Base-by-base conservation (phyloP, 768 basidiomycete genomes). In the Coprinopsis sp. region DNA sequence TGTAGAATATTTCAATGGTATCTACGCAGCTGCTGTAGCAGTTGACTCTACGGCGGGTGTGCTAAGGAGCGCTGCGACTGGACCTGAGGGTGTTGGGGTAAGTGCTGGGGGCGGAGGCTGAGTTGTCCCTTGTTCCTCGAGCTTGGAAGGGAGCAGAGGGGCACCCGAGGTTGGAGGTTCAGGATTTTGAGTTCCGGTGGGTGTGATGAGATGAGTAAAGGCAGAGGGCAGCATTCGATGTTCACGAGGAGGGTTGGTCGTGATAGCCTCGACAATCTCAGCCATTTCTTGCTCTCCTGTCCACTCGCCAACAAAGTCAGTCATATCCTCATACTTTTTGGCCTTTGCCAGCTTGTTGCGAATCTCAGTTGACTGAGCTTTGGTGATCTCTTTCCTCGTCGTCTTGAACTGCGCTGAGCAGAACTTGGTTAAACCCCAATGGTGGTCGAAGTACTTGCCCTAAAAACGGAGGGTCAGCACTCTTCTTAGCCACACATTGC, bases 391-490 rank as follows among this genome's bases (percentile, higher is more conserved):
- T 1, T 76, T 64, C 31, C 82, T 78, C 2, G 73, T 62, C 2
- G 81, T 82, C 57, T 85, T 87, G 75, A 94, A 91, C 60, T 92
- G 89, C 12, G 74, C 73, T 22, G 88, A 67, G 54, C 92, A 90
- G 65, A 91, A 94, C 60, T 94, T 95, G 21, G 93, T 93, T 44
- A 87, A 78, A 13, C 82, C 71, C 79, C 82, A 94, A 58, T 87
- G 76, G 57, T 93, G 86, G 49, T 81, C 75, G 7, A 92, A 68
- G 58, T 91, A 90, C 63, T 78, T 75, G 21, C 78, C 73, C 90
- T 90, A 57, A 14, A 45, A 44, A 4, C 33, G n/a, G 33, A n/a
- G 14, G 29, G 6, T 18, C n/a, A 47, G 18, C 2, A 46, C 12
- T 25, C 21, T 28, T 18, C 13, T 25, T 28, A 22, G 21, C 23